These are phyloP conservation scores for Zygosaccharomyces rouxii DNA, from an alignment of 805 yeast species.

Conservation along the genomic window DNA sequence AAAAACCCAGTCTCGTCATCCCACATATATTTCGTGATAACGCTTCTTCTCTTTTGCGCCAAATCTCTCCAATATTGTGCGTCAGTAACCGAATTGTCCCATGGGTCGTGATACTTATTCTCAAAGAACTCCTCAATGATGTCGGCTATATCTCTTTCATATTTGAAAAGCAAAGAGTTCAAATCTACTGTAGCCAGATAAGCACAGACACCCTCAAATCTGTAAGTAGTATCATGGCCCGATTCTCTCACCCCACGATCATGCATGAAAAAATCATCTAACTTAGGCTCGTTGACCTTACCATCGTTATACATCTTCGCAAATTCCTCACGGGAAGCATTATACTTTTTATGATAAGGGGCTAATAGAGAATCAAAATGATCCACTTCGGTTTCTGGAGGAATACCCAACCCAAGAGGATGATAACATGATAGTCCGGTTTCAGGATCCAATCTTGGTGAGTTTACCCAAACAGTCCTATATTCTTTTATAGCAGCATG, in stretches of 20 bases:
- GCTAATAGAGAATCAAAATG: conserved; percentile 72
- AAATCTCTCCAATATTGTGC: conserved; percentile 57
- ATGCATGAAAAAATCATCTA: conserved; percentile 84
- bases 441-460: conserved; percentile 65
- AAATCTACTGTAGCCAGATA: conserved; percentile 86
- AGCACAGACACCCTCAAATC: conserved; percentile 88
- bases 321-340: conserved; percentile 56
- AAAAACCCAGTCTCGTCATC: conserved; percentile 70
- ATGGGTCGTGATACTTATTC: conserved; percentile 40
- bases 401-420: conserved; percentile 89
- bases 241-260: conserved; percentile 95
- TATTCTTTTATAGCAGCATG: conserved; percentile 86
- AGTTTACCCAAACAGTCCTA: conserved; percentile 67
- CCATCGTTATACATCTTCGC: conserved; percentile 65
- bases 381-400: conserved; percentile 91
- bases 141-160: conserved; percentile 77
- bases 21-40: conserved; percentile 75
- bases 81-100: conserved; percentile 41
- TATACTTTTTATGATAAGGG: conserved; percentile 65
- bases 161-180: conserved; percentile 80
- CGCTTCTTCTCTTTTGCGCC: conserved; percentile 50
- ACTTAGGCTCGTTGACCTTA: conserved; percentile 63
- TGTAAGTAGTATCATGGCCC: conserved; percentile 91
- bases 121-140: conserved; percentile 55
- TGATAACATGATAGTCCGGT: conserved; percentile 87